Percentiles rank a stretch among this genome's conserved stretches.
Evolutionary conservation across 305 asterid species (phyloP).

Genomic region (Stenogyne calaminthoides): DNA sequence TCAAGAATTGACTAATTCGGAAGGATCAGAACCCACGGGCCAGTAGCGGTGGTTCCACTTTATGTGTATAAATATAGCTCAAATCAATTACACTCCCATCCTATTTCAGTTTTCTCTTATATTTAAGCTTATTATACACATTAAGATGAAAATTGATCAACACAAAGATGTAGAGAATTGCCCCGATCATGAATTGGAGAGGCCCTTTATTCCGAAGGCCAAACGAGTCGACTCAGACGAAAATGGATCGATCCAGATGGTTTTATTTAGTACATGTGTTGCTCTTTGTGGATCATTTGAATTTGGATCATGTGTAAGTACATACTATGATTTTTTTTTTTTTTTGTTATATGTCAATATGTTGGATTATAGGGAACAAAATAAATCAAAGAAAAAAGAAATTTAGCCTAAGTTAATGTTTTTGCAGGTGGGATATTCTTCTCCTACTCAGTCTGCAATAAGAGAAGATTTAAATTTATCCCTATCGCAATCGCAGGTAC

Average conservation of each 20-base stretch:
- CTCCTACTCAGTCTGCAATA: constrained; percentile 77
- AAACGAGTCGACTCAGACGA: constrained; percentile 35
- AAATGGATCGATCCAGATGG: constrained; percentile 61
- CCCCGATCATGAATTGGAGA: constrained; percentile 44
- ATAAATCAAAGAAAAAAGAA: background rate
- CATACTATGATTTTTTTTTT: too few relatives aligned
- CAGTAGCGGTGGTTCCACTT: too few relatives aligned
- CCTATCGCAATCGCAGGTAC: constrained; percentile 73
- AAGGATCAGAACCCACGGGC: too few relatives aligned
- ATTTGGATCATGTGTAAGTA: constrained; percentile 84
- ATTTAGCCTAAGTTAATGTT: too few relatives aligned
- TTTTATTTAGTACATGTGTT: constrained; percentile 64
- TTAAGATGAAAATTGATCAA: constrained; percentile 40
- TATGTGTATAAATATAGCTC: constrained; percentile 11
- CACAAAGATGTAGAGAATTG: constrained; percentile 52
- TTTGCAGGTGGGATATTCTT: constrained; percentile 88
- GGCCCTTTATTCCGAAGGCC: constrained; percentile 49
- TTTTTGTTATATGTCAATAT: too few relatives aligned
- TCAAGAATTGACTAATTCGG: too few relatives aligned
- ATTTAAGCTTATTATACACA: background rate
- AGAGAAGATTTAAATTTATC: constrained; percentile 63
- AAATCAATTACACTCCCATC: constrained; percentile 26
- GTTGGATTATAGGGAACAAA: too few relatives aligned
- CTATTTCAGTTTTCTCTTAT: background rate
- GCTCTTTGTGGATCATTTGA: constrained; percentile 85